phyloP scores from a whole-genome alignment of 129 eudicot species.

The Kitagawia praeruptora region DNA sequence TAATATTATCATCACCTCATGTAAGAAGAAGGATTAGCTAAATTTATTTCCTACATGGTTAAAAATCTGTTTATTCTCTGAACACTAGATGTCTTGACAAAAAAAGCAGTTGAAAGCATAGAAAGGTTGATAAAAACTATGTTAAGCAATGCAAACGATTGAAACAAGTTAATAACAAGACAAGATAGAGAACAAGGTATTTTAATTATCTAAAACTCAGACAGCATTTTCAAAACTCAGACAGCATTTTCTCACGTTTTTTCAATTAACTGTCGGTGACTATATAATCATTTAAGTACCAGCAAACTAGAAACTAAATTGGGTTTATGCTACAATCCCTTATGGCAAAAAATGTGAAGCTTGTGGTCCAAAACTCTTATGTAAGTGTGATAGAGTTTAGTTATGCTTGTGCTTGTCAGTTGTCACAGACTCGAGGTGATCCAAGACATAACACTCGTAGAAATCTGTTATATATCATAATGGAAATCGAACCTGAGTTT shows the following conservation, averaged over 20 bases:
- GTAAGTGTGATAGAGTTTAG: conserved; percentile 14
- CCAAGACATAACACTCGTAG: neutral
- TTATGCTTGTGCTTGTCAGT: neutral
- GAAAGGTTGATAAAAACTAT: conserved; percentile 4
- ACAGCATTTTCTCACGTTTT: neutral
- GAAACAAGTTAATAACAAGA: neutral
- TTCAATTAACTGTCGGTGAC: neutral
- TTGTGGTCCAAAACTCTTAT: conserved; percentile 25
- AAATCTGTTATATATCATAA: too few relatives aligned
- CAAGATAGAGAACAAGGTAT: neutral
- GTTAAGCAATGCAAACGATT: neutral
- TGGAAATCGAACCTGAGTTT: neutral
- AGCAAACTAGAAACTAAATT: neutral
- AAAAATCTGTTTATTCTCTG: too few relatives aligned
- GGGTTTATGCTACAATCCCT: neutral
- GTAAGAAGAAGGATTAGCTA: too few relatives aligned
- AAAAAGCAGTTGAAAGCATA: neutral
- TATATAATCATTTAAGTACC: neutral
- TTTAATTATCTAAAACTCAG: neutral
- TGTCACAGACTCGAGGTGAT: neutral
- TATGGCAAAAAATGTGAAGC: conserved; percentile 28
- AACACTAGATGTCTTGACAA: neutral
- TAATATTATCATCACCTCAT: too few relatives aligned
- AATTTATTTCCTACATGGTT: too few relatives aligned
- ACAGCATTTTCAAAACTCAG: neutral